Base-by-base conservation (phyloP, 2,329 filamentous ascomycete species). In the Aureobasidium sp. region DNA sequence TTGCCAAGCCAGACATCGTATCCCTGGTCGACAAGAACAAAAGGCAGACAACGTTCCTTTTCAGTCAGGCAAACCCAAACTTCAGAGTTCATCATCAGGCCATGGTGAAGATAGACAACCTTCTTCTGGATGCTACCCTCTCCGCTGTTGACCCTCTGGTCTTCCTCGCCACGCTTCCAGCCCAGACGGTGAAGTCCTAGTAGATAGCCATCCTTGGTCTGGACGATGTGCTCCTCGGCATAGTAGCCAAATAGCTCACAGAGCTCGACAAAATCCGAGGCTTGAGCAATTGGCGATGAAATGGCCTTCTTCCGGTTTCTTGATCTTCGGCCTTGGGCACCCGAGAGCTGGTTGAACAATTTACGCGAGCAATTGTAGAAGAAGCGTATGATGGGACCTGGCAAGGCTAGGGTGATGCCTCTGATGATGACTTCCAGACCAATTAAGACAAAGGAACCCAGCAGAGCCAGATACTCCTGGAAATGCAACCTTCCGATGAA, bases 1-100 rank as follows among this genome's bases (percentile, higher is more conserved):
- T 99, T 99, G 55, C 94, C 94, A 64, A 99, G 81, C 90, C 94
- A 99, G 66, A 97, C 93, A 78, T 99, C 94, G 69, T 95, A 99
- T 3, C 94, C 94, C 69, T 84, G 83, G 70, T 97, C 91, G 0
- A 96, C 91, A 47, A 99, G 79, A 67, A 89, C 83, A 72, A 99
- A 97, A 0, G 94, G 91, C 42, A 99, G 79, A 67, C 89, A 93
- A 67, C 92, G 84, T 73, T 95, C 83, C 67, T 87, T 86, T 67
- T 97, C 90, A 0, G 93, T 96, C 71, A 93, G 77, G 71, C 91
- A 95, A 9, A 97, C 90, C 94, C 94, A 99, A 37, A 99, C 93
- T 74, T 99, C 94, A 68, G 91, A 96, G 75, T 97, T 97, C 94
- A 99, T 99, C 71, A 99, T 83, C 62, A 99, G 81, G 11, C 93